These are phyloP conservation scores for Ustilaginoidea virens DNA, from an alignment of 2,329 filamentous ascomycete species.

Conservation along the genomic window DNA sequence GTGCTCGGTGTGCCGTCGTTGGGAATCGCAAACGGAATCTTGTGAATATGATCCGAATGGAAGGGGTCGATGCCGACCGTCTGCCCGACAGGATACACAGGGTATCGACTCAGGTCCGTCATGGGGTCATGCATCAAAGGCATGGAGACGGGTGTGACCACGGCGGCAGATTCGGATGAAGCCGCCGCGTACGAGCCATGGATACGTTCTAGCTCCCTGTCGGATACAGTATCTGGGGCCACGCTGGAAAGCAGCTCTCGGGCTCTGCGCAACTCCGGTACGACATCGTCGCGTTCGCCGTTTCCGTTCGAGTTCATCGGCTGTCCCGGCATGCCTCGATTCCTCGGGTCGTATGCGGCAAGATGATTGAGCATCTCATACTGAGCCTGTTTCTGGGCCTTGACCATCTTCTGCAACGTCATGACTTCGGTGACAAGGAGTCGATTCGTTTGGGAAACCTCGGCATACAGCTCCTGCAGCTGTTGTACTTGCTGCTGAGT, in stretches of 20 bases:
- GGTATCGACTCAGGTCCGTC: constrained; percentile 38
- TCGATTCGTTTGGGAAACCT: constrained; percentile 51
- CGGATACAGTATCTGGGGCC: constrained; percentile 33
- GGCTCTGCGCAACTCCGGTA: constrained; percentile 37
- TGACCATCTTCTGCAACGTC: constrained; percentile 44
- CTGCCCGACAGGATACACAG: constrained; percentile 83
- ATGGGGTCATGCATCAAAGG: constrained; percentile 37
- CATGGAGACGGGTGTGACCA: constrained; percentile 25
- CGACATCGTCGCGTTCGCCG: constrained; percentile 32
- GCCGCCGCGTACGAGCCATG: constrained; percentile 38
- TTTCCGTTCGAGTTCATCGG: constrained; percentile 19
- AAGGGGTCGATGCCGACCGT: constrained; percentile 90
- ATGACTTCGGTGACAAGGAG: constrained; percentile 47
- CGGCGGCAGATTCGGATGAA: constrained; percentile 34
- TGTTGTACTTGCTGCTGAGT: constrained; percentile 87
- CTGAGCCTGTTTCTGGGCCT: constrained; percentile 40
- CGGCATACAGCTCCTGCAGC: constrained; percentile 70
- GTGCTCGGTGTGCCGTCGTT: constrained; percentile 31
- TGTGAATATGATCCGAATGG: constrained; percentile 85
- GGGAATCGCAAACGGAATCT: constrained; percentile 70
- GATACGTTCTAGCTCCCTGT: constrained; percentile 39
- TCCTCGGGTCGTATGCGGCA: constrained; percentile 28
- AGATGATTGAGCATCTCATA: constrained; percentile 42
- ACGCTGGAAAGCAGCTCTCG: constrained; percentile 40
- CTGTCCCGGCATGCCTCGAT: constrained; percentile 18